phyloP scores from a whole-genome alignment of 2,329 filamentous ascomycete genomes.

The Stenocarpella maydis region DNA sequence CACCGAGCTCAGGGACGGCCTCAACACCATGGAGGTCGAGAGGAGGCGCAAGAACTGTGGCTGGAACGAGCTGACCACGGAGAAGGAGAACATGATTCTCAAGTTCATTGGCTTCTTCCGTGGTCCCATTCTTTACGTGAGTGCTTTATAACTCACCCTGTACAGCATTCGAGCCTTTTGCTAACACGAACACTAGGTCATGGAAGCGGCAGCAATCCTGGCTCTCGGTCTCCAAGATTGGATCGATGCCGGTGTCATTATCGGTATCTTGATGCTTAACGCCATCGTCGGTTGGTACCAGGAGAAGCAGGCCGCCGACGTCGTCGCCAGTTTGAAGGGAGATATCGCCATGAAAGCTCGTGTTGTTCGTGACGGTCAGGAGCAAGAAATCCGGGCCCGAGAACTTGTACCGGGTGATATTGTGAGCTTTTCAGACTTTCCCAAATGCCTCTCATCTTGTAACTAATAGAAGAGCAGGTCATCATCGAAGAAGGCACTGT shows the following conservation, averaged over 20 bases:
- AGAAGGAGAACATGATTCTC: slow-evolving; percentile 78
- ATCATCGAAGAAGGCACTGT: slow-evolving; percentile 74
- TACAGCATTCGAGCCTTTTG: slow-evolving; percentile 23
- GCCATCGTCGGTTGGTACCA: slow-evolving; percentile 80
- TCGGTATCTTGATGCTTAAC: slow-evolving; percentile 76
- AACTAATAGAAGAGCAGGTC: slow-evolving; percentile 40
- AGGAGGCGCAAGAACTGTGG: slow-evolving; percentile 70
- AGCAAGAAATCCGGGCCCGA: slow-evolving; percentile 72
- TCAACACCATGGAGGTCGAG: slow-evolving; percentile 67
- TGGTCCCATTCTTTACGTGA: slow-evolving; percentile 80
- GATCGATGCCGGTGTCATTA: slow-evolving; percentile 79
- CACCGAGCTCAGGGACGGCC: slow-evolving; percentile 72
- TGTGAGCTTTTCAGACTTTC: slow-evolving; percentile 43
- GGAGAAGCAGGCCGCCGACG: slow-evolving; percentile 79
- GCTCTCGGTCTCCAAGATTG: slow-evolving; percentile 77
- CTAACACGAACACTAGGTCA: slow-evolving; percentile 53
- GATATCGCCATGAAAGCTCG: slow-evolving; percentile 77
- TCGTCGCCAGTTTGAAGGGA: slow-evolving; percentile 75
- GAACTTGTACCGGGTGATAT: slow-evolving; percentile 78
- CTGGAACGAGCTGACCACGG: slow-evolving; percentile 75
- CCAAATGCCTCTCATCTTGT: too few species aligned
- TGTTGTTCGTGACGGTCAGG: slow-evolving; percentile 71
- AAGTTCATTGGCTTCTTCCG: slow-evolving; percentile 81
- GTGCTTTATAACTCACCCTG: slow-evolving; percentile 49
- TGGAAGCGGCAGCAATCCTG: slow-evolving; percentile 77